Evolutionary conservation across 495 filamentous ascomycete species (phyloP), one percentile per base, ranked within the genome.

Genomic region (Staphylotrichum longicolle): DNA sequence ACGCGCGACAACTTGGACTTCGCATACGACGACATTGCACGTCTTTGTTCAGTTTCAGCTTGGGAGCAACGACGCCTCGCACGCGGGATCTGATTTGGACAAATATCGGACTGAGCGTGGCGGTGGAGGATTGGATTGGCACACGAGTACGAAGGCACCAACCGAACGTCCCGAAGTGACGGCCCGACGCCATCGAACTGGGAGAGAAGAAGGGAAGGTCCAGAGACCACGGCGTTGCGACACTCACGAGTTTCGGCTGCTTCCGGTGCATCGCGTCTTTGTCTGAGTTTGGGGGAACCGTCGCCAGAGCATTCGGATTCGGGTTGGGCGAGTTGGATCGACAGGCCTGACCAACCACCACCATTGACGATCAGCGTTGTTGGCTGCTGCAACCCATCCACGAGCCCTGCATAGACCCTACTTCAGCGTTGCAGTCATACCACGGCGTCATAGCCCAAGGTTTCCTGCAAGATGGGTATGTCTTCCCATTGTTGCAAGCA

Each of bases 381-480:
- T 34, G 20, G 20, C 3, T 35, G 34, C 32, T 34, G n/a, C 20
- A 41, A 9, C 37, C 20, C 30, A 15, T 27, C 20, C 20, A 27
- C 10, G 37, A 42, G 44, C 27, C 7, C 10, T 59, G 35, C 47
- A 59, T 20, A 4, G 33, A 20, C 37, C 8, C 8, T 5, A 30
- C 47, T 30, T 53, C n/a, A 32, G 3, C 47, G 14, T 30, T 27
- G 32, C 33, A 40, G 20, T 1, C 9, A 3, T 10, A 39, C 42
- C 33, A 15, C 30, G 42, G 34, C 44, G 48, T n/a, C 42, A 33
- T 49, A 35, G 41, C 9, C 15, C 15, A 3, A 27, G 5, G 41
- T 5, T 34, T 8, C 30, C 35, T 54, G 15, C 42, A 54, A 46
- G 34, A 61, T 61, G 58, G 58, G 58, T 61, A 61, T 47, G 58